Evolutionary conservation across 2,329 filamentous ascomycete genomes (phyloP).

Genomic region (Remersonia thermophila): DNA sequence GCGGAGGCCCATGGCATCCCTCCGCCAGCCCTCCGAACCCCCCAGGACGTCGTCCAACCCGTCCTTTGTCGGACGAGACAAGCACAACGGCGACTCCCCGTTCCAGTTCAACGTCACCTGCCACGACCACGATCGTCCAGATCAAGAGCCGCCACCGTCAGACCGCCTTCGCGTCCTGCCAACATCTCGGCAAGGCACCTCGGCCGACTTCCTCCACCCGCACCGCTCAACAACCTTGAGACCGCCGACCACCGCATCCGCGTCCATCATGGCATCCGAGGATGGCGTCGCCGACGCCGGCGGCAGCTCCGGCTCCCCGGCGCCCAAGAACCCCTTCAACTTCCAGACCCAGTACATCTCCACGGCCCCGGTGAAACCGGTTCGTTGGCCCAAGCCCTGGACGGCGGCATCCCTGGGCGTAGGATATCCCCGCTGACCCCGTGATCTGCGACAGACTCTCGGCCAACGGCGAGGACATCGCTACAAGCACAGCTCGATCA

Average conservation of each 20-base stretch:
- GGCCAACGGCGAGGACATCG: constrained; percentile 89
- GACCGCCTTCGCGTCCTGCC: constrained; percentile 3
- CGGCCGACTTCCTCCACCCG: constrained; percentile 15
- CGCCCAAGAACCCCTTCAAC: constrained; percentile 67
- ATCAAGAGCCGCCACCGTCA: constrained; percentile 9
- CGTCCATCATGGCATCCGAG: constrained; percentile 25
- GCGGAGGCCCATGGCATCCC: constrained; percentile 45
- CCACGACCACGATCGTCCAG: constrained; percentile 14
- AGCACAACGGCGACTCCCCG: constrained; percentile 23
- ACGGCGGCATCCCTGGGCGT: not conserved
- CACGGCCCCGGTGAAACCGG: constrained; percentile 64
- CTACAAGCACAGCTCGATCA: constrained; percentile 95
- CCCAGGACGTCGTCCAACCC: constrained; percentile 55
- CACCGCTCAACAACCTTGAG: constrained; percentile 11
- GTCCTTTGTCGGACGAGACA: constrained; percentile 30
- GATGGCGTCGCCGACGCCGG: constrained; percentile 16
- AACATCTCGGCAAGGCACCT: constrained; percentile 14
- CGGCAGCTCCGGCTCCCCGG: constrained; percentile 12
- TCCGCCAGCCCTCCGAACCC: constrained; percentile 44
- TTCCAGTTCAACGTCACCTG: constrained; percentile 11
- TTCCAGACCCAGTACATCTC: constrained; percentile 76
- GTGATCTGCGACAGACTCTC: constrained; percentile 50
- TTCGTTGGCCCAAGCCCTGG: too few species aligned
- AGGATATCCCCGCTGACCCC: too few species aligned
- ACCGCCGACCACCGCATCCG: constrained; percentile 18